Base-by-base conservation (phyloP, 495 filamentous ascomycete genomes). In the Geopyxis carbonaria region DNA sequence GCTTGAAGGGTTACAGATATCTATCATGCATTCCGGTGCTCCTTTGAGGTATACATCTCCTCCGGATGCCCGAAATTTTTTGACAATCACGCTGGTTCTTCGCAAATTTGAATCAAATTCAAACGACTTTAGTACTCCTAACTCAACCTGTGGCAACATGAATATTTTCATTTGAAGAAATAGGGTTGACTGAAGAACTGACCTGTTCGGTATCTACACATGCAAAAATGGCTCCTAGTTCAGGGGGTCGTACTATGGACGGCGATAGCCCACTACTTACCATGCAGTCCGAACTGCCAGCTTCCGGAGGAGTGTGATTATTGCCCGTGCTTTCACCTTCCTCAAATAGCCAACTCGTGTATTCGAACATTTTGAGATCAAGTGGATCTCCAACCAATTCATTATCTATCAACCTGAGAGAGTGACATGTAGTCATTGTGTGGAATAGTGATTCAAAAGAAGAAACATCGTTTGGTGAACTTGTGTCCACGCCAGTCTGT, bases 361-460 rank as follows among this genome's bases (percentile, higher is more conserved):
- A 99, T 50, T 93, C 76, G 54, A 99, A 99, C 91, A 99, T 99
- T 54, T 95, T 95, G 31, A 94, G 62, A 58, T 99, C 91, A 10
- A 99, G 66, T 22, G 91, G 91, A 58, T 99, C 91, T 4, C 91
- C 91, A 15, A 99, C 62, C 11, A 93, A 64, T 48, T 94, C 83
- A 30, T 69, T 75, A 44, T 99, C 86, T 11, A 95, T 75, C 24
- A 76, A 68, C 21, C 84, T 72, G 11, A 99, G 64, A 2, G 87
- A 91, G 55, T 99, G 91, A 42, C 91, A 99, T 6, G 89, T 99
- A 20, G 89, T 82, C 91, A 99, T 99, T 0, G 84, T 85, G 50
- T 91, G 81, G 13, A 94, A 62, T 13, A 76, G 73, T 22, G 36
- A 9, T 16, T 8, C 30, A 19, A 39, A 39, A 7, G 61, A 58